Percentiles rank a stretch among this genome's conserved stretches.
Evolutionary conservation across 169 alveolate species (phyloP).

Genomic region (Babesia sp.): DNA sequence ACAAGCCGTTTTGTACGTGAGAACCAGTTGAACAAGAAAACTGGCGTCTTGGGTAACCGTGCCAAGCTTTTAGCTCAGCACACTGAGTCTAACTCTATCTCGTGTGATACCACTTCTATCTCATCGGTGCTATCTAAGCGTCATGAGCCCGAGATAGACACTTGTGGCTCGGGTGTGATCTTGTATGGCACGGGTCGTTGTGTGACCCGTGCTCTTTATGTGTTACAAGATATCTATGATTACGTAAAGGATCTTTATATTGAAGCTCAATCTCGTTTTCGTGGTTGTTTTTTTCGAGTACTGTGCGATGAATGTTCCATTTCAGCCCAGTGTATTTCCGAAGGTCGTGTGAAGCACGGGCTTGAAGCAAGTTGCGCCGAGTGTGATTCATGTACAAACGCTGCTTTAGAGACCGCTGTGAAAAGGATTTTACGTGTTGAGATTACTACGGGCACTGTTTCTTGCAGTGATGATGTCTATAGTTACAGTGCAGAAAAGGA

Average conservation of each 20-base stretch:
- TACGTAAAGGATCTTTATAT: constrained; percentile 17
- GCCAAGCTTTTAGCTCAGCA: constrained; percentile 1
- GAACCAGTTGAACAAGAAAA: constrained; percentile 10
- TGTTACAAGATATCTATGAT: constrained; percentile 53
- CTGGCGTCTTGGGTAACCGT: constrained; percentile 43
- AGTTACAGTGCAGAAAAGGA: background rate
- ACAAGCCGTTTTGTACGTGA: constrained; percentile 1
- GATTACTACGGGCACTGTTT: constrained; percentile 41
- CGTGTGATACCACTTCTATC: constrained; percentile 2
- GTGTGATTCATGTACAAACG: constrained; percentile 11
- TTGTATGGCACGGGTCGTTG: constrained; percentile 58
- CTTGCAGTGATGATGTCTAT: constrained; percentile 46
- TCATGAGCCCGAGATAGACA: background rate
- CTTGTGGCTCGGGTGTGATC: constrained; percentile 2
- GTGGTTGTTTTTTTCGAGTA: background rate
- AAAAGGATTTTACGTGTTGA: constrained; percentile 38
- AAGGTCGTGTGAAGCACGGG: constrained; percentile 5
- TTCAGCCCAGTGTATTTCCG: background rate
- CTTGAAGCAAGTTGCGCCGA: background rate
- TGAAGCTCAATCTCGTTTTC: constrained; percentile 8
- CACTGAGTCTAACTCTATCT: background rate
- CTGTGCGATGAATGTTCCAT: constrained; percentile 26
- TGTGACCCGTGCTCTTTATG: constrained; percentile 45
- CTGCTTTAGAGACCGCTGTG: constrained; percentile 13
- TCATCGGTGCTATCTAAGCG: constrained; percentile 17